phyloP scores from a whole-genome alignment of 2,329 filamentous ascomycete genomes.

The Grosmannia huntii region DNA sequence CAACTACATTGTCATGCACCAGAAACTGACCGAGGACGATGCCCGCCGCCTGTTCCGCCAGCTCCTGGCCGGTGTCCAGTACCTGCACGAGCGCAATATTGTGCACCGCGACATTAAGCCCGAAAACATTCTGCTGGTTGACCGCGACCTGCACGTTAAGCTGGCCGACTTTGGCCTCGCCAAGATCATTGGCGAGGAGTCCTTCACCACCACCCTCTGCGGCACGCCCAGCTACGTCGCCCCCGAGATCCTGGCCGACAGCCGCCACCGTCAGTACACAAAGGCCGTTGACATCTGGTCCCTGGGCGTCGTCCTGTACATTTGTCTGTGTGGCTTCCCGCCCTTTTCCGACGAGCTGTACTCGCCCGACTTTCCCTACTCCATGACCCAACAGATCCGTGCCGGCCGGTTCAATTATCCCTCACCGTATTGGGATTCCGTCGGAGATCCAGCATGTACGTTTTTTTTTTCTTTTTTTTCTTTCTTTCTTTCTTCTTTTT shows the following conservation, averaged over 20 bases:
- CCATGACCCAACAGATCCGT: slow-evolving; percentile 79
- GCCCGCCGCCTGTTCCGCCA: slow-evolving; percentile 80
- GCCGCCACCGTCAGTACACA: slow-evolving; percentile 74
- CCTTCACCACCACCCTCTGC: slow-evolving; percentile 90
- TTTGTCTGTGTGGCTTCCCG: slow-evolving; percentile 91
- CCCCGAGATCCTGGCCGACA: slow-evolving; percentile 82
- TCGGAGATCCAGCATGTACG: slow-evolving; percentile 67
- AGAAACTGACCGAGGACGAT: slow-evolving; percentile 75
- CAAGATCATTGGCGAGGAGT: slow-evolving; percentile 97
- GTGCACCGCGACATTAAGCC: slow-evolving; percentile 97
- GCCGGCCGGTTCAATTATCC: slow-evolving; percentile 85
- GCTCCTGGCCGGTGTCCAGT: slow-evolving; percentile 87
- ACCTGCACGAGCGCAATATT: slow-evolving; percentile 92
- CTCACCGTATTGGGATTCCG: slow-evolving; percentile 86
- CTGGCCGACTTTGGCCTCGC: slow-evolving; percentile 92
- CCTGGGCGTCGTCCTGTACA: slow-evolving; percentile 93
- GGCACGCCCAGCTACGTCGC: slow-evolving; percentile 97
- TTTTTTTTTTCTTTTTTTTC: too few relatives aligned
- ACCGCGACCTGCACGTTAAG: slow-evolving; percentile 78
- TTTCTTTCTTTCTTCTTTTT: neutral
- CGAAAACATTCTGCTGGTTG: slow-evolving; percentile 83
- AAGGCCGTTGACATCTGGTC: slow-evolving; percentile 96
- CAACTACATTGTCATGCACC: slow-evolving; percentile 84
- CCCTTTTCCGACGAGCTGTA: slow-evolving; percentile 93
- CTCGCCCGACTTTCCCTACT: slow-evolving; percentile 70